Conservation (phyloP, 2,329 filamentous ascomycete species). For the Fusarium illudens region DNA sequence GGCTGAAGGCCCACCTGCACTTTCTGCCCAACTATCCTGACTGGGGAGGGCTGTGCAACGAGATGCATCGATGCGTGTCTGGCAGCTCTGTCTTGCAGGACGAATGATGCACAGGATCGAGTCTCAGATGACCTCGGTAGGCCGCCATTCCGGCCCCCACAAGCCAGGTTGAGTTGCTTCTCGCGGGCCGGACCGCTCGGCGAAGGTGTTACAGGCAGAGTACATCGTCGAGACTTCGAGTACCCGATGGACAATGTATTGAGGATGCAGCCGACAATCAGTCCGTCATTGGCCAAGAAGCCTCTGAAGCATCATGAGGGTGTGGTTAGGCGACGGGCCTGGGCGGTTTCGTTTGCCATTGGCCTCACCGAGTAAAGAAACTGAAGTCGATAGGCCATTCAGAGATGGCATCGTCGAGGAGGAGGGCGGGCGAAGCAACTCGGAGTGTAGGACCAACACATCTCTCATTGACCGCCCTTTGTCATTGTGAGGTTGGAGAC, state of each 20-base stretch:
- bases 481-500: slow-evolving; percentile 3
- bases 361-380: background rate
- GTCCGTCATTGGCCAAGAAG: slow-evolving; percentile 1
- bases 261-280: background rate
- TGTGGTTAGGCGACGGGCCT: slow-evolving; percentile 5
- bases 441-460: background rate
- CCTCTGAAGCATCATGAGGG: background rate
- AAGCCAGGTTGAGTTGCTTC: background rate
- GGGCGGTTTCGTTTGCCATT: background rate
- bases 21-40: too few species aligned
- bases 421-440: background rate
- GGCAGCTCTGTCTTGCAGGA: slow-evolving; percentile 2
- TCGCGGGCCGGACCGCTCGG: slow-evolving; percentile 7
- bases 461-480: slow-evolving; percentile 10
- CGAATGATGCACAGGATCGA: background rate
- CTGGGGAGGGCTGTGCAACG: slow-evolving; percentile 8
- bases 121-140: slow-evolving; percentile 10
- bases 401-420: background rate
- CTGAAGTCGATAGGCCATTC: slow-evolving; percentile 1
- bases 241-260: background rate
- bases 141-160: background rate
- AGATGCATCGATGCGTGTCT: background rate
- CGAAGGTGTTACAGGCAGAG: background rate
- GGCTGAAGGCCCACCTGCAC: too few species aligned
- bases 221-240: slow-evolving; percentile 6